These are phyloP conservation scores for Stachybotrys chlorohalonatus DNA, from an alignment of 2,329 filamentous ascomycete genomes.

Conservation along the genomic window DNA sequence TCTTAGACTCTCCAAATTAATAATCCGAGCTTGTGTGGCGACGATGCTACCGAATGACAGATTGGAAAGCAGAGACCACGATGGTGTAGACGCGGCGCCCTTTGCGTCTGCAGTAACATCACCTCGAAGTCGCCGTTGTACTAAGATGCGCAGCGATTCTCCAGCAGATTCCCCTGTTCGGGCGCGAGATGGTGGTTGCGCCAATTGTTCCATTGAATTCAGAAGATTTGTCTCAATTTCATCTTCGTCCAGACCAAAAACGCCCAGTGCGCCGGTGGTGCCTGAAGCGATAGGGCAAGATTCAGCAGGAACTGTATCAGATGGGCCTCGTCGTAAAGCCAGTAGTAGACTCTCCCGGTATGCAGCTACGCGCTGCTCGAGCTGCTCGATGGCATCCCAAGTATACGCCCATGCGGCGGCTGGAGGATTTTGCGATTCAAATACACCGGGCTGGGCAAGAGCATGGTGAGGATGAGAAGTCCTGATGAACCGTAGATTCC, in stretches of 20 bases:
- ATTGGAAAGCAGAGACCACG: constrained; percentile 52
- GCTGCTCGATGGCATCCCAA: constrained; percentile 57
- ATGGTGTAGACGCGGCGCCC: constrained; percentile 32
- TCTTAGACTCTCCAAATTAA: constrained; percentile 67
- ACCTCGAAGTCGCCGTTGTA: constrained; percentile 29
- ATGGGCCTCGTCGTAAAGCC: constrained; percentile 10
- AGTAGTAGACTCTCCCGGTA: constrained; percentile 20
- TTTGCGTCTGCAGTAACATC: constrained; percentile 8
- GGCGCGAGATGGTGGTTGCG: constrained; percentile 19
- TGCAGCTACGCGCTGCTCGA: constrained; percentile 50
- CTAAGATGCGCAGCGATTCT: constrained; percentile 12
- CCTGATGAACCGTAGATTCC: constrained; percentile 64
- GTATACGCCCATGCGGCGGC: constrained; percentile 59
- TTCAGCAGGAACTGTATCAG: neutral
- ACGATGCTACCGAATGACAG: constrained; percentile 72
- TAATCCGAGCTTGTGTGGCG: constrained; percentile 61
- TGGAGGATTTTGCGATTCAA: constrained; percentile 41
- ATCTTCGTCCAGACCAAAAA: constrained; percentile 38
- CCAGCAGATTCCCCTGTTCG: neutral
- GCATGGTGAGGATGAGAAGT: constrained; percentile 63
- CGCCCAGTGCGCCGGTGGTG: constrained; percentile 18
- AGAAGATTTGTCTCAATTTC: constrained; percentile 39
- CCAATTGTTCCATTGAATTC: constrained; percentile 38
- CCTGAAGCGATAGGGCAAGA: neutral
- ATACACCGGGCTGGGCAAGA: constrained; percentile 43